Percentiles rank a stretch among this genome's conserved stretches.
These are phyloP conservation scores for Exophiala sideris DNA, from an alignment of 2,329 filamentous ascomycete species.

Conservation along the genomic window DNA sequence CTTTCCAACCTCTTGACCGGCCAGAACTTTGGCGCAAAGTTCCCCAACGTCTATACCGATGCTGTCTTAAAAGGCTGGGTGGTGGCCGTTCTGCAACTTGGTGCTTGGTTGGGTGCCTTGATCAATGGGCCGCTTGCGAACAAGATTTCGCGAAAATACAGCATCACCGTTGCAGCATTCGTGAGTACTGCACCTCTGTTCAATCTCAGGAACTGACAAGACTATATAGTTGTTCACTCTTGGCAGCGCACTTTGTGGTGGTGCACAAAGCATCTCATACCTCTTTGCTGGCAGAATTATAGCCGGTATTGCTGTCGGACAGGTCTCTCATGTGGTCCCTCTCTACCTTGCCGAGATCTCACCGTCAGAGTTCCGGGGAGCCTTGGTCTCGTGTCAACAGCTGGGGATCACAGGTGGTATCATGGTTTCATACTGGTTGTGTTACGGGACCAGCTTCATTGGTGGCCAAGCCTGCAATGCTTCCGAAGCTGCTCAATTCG, in stretches of 20 bases:
- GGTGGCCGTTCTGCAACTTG: not conserved
- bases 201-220: not conserved
- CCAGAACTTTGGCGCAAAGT: not conserved
- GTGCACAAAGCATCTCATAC: too few species aligned
- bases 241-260: not conserved
- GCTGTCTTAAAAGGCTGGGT: not conserved
- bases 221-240: not conserved
- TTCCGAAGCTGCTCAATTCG: not conserved
- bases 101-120: not conserved
- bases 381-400: slow-evolving; percentile 41
- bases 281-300: not conserved
- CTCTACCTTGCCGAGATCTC: too few species aligned
- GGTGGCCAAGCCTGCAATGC: not conserved
- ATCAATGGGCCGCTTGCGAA: not conserved
- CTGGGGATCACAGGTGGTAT: slow-evolving; percentile 42
- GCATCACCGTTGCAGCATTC: not conserved
- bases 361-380: slow-evolving; percentile 1
- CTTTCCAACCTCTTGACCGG: not conserved
- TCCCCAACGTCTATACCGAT: not conserved
- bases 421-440: slow-evolving; percentile 40
- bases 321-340: not conserved
- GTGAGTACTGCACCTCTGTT: not conserved
- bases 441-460: slow-evolving; percentile 26
- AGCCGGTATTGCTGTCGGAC: not conserved
- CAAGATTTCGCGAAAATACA: not conserved